These are phyloP conservation scores for Cryphonectria nitschkei DNA, from an alignment of 2,329 filamentous ascomycete genomes.

Conservation along the genomic window DNA sequence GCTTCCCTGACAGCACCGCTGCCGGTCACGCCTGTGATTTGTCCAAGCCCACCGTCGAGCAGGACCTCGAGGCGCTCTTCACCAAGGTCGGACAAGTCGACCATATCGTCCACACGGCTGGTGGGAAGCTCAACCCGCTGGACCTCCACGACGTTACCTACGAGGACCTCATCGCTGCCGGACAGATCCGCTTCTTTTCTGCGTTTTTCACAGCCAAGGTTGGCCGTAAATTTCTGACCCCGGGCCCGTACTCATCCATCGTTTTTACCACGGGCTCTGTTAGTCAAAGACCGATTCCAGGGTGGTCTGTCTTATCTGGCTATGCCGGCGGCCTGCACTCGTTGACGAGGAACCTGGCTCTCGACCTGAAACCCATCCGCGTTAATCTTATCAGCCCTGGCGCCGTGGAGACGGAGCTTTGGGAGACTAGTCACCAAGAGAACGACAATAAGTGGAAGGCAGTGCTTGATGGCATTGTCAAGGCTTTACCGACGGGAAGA, in stretches of 20 bases:
- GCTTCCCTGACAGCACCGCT: slow-evolving; percentile 29
- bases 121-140: slow-evolving; percentile 34
- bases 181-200: slow-evolving; percentile 40
- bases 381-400: slow-evolving; percentile 67
- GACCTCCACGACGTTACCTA: slow-evolving; percentile 33
- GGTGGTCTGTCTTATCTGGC: slow-evolving; percentile 53
- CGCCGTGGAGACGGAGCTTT: slow-evolving; percentile 52
- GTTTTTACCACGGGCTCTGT: slow-evolving; percentile 60
- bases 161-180: slow-evolving; percentile 32
- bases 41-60: slow-evolving; percentile 39
- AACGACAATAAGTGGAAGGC: slow-evolving; percentile 31
- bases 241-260: slow-evolving; percentile 47
- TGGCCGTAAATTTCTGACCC: slow-evolving; percentile 35
- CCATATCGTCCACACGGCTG: slow-evolving; percentile 38
- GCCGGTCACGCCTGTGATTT: slow-evolving; percentile 37
- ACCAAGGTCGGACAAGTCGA: slow-evolving; percentile 29
- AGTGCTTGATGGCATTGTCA: slow-evolving; percentile 31
- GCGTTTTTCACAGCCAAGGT: slow-evolving; percentile 42
- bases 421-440: slow-evolving; percentile 32
- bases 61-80: slow-evolving; percentile 38
- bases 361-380: slow-evolving; percentile 65
- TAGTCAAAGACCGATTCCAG: slow-evolving; percentile 48
- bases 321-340: slow-evolving; percentile 56
- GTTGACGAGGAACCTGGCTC: slow-evolving; percentile 58
- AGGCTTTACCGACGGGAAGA: slow-evolving; percentile 30